Conservation (phyloP, 208 protist genomes). For the Leishmania arabica region DNA sequence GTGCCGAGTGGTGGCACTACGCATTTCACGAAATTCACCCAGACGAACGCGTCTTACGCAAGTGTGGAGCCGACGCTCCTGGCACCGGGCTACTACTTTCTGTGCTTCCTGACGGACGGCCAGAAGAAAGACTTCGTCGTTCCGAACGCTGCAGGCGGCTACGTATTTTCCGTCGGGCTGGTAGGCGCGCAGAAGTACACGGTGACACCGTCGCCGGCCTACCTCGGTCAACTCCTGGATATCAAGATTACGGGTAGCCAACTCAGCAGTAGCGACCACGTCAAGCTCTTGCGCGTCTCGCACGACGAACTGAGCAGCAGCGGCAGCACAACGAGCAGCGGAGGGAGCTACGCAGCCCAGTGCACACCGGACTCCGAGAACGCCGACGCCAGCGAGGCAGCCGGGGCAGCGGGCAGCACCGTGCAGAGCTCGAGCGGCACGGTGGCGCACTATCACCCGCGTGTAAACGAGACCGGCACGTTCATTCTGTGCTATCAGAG, state of each 20-base stretch:
- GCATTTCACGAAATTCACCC: conserved; percentile 72
- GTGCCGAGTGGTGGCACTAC: conserved; percentile 48
- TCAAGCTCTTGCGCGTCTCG: conserved; percentile 70
- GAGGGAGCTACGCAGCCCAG: conserved; percentile 25
- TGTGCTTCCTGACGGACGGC: conserved; percentile 83
- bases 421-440: conserved; percentile 50
- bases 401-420: conserved; percentile 42
- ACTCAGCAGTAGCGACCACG: conserved; percentile 63
- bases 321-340: conserved; percentile 13
- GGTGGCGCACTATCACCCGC: conserved; percentile 64
- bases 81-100: conserved; percentile 69
- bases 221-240: conserved; percentile 68
- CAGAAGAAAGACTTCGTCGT: conserved; percentile 61
- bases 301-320: conserved; percentile 29
- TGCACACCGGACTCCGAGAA: conserved; percentile 66
- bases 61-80: conserved; percentile 59
- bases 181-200: conserved; percentile 81
- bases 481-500: conserved; percentile 90
- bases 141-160: conserved; percentile 68
- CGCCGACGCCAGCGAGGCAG: conserved; percentile 56
- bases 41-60: conserved; percentile 41
- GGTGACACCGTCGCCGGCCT: conserved; percentile 55
- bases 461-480: conserved; percentile 66
- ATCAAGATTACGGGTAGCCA: conserved; percentile 75
- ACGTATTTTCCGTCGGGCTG: conserved; percentile 79